Percentiles rank a stretch among this genome's conserved stretches.
Evolutionary conservation across 2,329 filamentous ascomycete species (phyloP).

Genomic region (Pezicula radicicola): DNA sequence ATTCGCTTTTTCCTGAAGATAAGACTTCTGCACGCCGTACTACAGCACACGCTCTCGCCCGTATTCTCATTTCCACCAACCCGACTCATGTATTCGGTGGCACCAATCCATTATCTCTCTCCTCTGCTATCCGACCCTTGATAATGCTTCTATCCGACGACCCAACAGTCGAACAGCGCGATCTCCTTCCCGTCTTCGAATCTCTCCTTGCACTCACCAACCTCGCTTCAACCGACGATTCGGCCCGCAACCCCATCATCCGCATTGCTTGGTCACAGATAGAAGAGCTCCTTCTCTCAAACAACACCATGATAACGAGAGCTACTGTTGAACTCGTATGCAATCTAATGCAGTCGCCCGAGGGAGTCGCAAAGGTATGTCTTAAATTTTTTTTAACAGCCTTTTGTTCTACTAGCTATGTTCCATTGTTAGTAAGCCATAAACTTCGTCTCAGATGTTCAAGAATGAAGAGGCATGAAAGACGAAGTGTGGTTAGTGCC

Average conservation of each 20-base stretch:
- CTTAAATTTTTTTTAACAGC: too few relatives aligned
- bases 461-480: too few relatives aligned
- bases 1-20: constrained; percentile 56
- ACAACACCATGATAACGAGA: constrained; percentile 73
- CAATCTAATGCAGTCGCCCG: constrained; percentile 74
- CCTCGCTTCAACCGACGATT: constrained; percentile 72
- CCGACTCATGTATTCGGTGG: constrained; percentile 81
- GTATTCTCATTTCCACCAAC: constrained; percentile 83
- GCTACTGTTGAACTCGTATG: constrained; percentile 87
- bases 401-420: too few relatives aligned
- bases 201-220: constrained; percentile 90
- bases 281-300: constrained; percentile 79
- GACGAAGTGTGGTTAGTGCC: too few relatives aligned
- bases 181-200: constrained; percentile 88
- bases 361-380: constrained; percentile 53
- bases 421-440: too few relatives aligned
- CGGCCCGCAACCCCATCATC: constrained; percentile 66
- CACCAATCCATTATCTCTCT: constrained; percentile 68
- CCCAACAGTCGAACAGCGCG: constrained; percentile 59
- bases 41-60: constrained; percentile 77
- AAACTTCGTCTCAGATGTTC: too few relatives aligned
- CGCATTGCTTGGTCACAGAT: constrained; percentile 70
- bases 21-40: constrained; percentile 48
- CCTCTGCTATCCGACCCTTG: constrained; percentile 80
- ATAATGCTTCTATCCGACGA: constrained; percentile 69